Evolutionary conservation across 1,284 basidiomycete genomes (phyloP).

Genomic region (Phellopilus nigrolimitatus): DNA sequence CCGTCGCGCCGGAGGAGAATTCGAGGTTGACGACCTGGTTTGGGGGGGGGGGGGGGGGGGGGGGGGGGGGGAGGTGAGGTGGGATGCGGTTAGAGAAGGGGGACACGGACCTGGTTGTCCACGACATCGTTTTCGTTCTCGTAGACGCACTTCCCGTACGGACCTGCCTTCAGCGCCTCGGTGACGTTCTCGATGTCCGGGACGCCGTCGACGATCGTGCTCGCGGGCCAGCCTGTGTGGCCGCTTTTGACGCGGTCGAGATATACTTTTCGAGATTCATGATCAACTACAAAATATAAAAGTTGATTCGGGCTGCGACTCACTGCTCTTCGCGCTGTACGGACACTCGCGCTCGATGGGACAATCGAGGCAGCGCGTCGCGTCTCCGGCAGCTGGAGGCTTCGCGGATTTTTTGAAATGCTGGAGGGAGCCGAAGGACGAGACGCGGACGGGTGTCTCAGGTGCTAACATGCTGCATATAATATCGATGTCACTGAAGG

Average conservation of each 20-base stretch:
- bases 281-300: constrained; percentile 16
- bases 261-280: constrained; percentile 48
- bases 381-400: constrained; percentile 59
- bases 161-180: constrained; percentile 53
- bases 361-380: constrained; percentile 72
- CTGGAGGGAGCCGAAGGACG: constrained; percentile 78
- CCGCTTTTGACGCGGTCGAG: constrained; percentile 59
- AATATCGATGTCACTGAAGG: constrained; percentile 72
- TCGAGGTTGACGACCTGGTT: constrained; percentile 72
- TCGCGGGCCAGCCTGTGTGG: constrained; percentile 56
- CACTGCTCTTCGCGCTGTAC: constrained; percentile 83
- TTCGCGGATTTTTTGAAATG: constrained; percentile 76
- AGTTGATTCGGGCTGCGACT: constrained; percentile 24
- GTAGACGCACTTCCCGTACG: constrained; percentile 83
- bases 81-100: constrained; percentile 28
- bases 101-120: constrained; percentile 56
- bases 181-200: constrained; percentile 77
- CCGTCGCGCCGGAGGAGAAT: constrained; percentile 72
- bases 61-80: not conserved
- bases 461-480: constrained; percentile 73
- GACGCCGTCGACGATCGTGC: constrained; percentile 67
- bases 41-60: constrained; percentile 32
- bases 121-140: constrained; percentile 78
- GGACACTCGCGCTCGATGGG: constrained; percentile 65
- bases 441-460: constrained; percentile 58